Evolutionary conservation across 2,329 filamentous ascomycete species (phyloP), one percentile per base, ranked within the genome.

Genomic region (Didymellaceae sp.): DNA sequence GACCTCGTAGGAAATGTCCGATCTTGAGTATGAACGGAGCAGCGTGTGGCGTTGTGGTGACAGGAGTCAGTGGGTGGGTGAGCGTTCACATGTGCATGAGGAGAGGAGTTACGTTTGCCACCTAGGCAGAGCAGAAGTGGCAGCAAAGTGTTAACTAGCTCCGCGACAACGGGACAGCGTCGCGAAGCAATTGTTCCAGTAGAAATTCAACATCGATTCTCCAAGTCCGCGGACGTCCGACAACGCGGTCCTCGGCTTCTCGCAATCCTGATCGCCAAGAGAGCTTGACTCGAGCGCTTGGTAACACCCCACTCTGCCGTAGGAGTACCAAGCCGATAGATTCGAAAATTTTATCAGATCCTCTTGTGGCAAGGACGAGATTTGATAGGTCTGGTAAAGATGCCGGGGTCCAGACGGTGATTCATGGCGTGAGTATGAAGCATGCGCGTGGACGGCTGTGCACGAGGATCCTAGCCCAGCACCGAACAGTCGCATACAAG

Each of bases 1-100:
- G 64, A 78, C 65, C 8, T 73, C 71, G 20, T 73, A 68, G 61
- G n/a, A 9, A 17, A 38, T 21, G 5, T 44, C 3, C 39, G 33
- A 16, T 33, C 6, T 3, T 3, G 11, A 9, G 26, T 9, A 11
- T 33, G 22, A 17, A 22, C 25, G 22, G 17, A 30, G 2, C 21
- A 18, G 9, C 16, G 17, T 33, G 26, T 20, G 9, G 25, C 16
- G 39, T 20, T 35, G 34, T 33, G 17, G 17, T 13, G 13, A 24
- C 16, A 6, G 40, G 35, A 45, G 47, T 51, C 35, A 13, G 30
- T 6, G 13, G 47, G 34, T 35, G 35, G 35, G n/a, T 33, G 24
- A 41, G 28, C 9, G n/a, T 38, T 39, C 34, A 40, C n/a, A n/a
- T n/a, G n/a, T n/a, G n/a, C n/a, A n/a, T n/a, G n/a, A n/a, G n/a